Conservation (phyloP, 2,329 filamentous ascomycete genomes). For the Lomentospora prolificans region DNA sequence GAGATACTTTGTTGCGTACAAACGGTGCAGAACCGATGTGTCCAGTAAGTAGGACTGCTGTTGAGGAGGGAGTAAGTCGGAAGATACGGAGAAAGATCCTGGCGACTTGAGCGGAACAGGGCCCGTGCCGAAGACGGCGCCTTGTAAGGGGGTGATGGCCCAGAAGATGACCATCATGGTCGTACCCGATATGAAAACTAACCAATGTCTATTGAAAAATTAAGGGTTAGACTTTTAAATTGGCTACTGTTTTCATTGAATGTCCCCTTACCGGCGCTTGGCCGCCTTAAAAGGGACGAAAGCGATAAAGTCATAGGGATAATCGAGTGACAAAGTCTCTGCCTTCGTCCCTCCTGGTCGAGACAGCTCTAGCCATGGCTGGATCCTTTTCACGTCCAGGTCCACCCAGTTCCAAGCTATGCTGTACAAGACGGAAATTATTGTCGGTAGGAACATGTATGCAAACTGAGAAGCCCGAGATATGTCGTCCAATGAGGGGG, state of each 20-base stretch:
- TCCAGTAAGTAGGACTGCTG: conserved; percentile 19
- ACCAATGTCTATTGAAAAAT: conserved; percentile 37
- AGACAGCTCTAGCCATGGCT: conserved; percentile 51
- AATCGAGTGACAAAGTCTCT: conserved; percentile 41
- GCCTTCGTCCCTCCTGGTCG: conserved; percentile 30
- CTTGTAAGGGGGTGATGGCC: conserved; percentile 43
- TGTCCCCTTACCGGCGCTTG: not conserved
- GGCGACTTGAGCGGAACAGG: conserved; percentile 16
- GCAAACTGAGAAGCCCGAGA: conserved; percentile 23
- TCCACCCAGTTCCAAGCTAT: conserved; percentile 51
- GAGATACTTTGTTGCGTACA: conserved; percentile 36
- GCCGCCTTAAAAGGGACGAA: conserved; percentile 21
- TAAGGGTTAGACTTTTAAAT: too few relatives aligned
- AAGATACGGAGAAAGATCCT: conserved; percentile 1
- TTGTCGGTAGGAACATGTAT: conserved; percentile 43
- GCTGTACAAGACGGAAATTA: conserved; percentile 44
- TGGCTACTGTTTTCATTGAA: too few relatives aligned
- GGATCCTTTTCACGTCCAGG: conserved; percentile 46
- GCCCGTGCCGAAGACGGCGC: conserved; percentile 38
- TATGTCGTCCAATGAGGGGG: conserved; percentile 18
- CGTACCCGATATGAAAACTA: conserved; percentile 35
- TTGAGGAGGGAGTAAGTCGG: conserved; percentile 13
- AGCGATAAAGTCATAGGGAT: conserved; percentile 33
- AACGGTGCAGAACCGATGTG: conserved; percentile 28
- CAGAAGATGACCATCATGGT: conserved; percentile 43